These are phyloP conservation scores for Polytrichum formosum DNA, from an alignment of 225 moss, liverwort and hornwort species.

Conservation along the genomic window DNA sequence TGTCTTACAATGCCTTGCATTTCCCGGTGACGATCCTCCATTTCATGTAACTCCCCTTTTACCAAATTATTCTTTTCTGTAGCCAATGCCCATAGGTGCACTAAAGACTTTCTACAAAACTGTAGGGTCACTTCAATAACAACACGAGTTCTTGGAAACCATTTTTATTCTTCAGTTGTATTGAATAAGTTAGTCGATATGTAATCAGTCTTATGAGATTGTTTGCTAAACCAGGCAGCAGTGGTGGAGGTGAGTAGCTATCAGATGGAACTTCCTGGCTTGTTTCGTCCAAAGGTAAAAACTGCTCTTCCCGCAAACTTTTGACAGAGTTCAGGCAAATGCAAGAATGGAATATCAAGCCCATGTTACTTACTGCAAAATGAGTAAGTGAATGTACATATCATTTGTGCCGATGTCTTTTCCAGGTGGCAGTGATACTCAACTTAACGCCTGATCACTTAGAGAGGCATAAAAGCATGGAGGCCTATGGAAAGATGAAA, in stretches of 20 bases:
- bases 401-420: constrained; percentile 5
- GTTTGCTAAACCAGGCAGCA: constrained; percentile 64
- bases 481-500: constrained; percentile 72
- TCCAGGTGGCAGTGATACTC: constrained; percentile 81
- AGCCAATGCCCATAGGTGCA: too few species aligned
- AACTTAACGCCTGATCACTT: constrained; percentile 96
- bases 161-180: too few species aligned
- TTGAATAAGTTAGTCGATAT: too few species aligned
- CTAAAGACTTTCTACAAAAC: too few species aligned
- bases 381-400: too few species aligned
- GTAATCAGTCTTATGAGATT: not conserved
- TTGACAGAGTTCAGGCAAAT: too few species aligned
- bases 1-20: constrained; percentile 82
- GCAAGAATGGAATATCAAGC: too few species aligned
- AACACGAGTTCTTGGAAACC: too few species aligned
- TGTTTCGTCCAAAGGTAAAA: constrained; percentile 74
- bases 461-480: constrained; percentile 86
- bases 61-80: not conserved
- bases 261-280: constrained; percentile 86
- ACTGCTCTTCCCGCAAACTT: too few species aligned
- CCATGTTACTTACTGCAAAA: too few species aligned
- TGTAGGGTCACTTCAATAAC: too few species aligned
- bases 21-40: constrained; percentile 79
- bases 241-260: constrained; percentile 99
- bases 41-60: constrained; percentile 60